Evolutionary conservation across 2,329 filamentous ascomycete genomes (phyloP).

Genomic region (Fusarium brachygibbosum): DNA sequence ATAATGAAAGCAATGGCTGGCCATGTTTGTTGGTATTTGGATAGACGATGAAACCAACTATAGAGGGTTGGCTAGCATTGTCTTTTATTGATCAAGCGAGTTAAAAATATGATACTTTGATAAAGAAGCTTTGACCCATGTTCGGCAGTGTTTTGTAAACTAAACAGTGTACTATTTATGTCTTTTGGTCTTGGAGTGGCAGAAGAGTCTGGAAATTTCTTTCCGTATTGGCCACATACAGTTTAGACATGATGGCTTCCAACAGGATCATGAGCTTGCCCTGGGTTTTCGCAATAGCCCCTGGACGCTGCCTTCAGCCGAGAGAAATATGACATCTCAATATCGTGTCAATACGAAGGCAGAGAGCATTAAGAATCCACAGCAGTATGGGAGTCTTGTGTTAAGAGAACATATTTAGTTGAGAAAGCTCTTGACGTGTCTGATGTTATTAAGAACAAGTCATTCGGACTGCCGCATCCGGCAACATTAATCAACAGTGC

Average conservation of each 20-base stretch:
- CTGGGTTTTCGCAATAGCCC: neutral
- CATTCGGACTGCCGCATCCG: constrained; percentile 25
- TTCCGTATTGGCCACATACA: neutral
- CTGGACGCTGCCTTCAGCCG: neutral
- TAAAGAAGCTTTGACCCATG: constrained; percentile 16
- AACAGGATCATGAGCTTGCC: neutral
- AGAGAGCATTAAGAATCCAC: neutral
- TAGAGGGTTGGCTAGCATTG: constrained; percentile 23
- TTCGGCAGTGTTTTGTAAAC: constrained; percentile 5
- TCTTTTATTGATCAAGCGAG: constrained; percentile 32
- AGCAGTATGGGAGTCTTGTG: neutral
- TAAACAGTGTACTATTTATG: neutral
- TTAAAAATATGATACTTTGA: constrained; percentile 25
- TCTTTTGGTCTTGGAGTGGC: neutral
- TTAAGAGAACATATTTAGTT: neutral
- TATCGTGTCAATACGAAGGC: neutral
- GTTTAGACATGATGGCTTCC: neutral
- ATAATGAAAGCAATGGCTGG: constrained; percentile 35
- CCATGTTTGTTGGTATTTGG: constrained; percentile 24
- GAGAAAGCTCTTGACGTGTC: neutral
- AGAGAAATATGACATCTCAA: neutral
- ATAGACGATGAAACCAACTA: constrained; percentile 28
- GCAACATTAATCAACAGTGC: constrained; percentile 17
- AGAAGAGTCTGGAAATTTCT: neutral
- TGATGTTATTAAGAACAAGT: neutral